phyloP scores from a whole-genome alignment of 2,329 filamentous ascomycete genomes.

The Beauveria caledonica region DNA sequence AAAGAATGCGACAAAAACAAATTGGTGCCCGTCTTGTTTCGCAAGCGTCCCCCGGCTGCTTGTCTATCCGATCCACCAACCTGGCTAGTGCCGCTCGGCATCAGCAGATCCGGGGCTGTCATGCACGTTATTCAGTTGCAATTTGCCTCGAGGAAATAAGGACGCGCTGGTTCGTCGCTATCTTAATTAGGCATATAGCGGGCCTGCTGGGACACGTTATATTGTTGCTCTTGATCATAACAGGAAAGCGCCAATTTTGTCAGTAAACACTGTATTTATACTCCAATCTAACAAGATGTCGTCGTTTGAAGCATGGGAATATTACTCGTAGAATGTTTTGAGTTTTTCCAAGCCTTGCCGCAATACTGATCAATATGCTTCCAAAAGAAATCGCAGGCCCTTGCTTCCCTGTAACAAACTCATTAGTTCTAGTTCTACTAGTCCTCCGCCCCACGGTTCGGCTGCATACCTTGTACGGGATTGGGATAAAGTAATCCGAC shows the following conservation, averaged over 20 bases:
- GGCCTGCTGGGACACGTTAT: no score
- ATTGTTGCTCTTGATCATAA: no score
- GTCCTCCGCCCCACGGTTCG: not conserved
- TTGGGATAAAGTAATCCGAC: constrained; percentile 31
- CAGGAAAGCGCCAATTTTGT: not conserved
- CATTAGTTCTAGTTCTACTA: not conserved
- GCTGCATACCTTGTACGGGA: constrained; percentile 27
- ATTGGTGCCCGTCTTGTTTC: not conserved
- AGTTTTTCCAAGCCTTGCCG: not conserved
- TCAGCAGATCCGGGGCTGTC: not conserved
- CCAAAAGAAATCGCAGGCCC: constrained; percentile 26
- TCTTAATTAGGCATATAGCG: no score
- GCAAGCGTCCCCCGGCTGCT: not conserved
- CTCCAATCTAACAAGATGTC: no score
- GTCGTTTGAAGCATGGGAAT: no score
- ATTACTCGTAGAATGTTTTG: no score
- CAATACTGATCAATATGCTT: constrained; percentile 7
- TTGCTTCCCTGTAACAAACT: constrained; percentile 21
- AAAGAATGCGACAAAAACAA: not conserved
- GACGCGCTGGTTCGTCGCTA: not conserved
- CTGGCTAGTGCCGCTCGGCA: not conserved
- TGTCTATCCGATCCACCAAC: constrained; percentile 1
- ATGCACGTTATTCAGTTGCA: not conserved
- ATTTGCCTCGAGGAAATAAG: not conserved
- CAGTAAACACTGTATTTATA: not conserved